phyloP scores from a whole-genome alignment of 306 rosid genomes.

The Lablab purpureus region DNA sequence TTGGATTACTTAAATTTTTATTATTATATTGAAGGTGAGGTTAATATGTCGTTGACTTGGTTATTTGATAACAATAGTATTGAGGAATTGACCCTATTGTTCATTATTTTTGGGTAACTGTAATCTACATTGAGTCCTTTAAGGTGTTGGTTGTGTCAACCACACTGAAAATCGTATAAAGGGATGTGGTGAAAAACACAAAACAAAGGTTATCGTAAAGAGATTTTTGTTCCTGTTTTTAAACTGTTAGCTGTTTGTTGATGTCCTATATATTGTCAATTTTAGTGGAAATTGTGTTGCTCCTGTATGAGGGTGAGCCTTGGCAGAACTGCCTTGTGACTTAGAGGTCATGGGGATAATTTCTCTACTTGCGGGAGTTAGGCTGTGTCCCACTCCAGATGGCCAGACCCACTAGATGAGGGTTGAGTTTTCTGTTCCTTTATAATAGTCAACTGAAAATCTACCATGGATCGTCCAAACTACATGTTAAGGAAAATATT shows the following conservation, averaged over 20 bases:
- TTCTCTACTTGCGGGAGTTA: too few species aligned
- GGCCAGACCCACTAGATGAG: neutral
- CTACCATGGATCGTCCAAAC: neutral
- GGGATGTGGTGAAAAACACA: neutral
- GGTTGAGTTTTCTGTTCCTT: neutral
- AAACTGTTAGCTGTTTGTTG: neutral
- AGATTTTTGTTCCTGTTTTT: neutral
- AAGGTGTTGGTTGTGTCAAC: neutral
- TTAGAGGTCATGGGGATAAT: too few species aligned
- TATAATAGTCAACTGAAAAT: neutral
- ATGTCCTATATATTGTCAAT: neutral
- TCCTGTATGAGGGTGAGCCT: conserved; percentile 21
- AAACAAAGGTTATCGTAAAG: neutral
- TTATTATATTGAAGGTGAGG: neutral
- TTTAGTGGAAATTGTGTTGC: neutral
- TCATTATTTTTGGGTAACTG: conserved; percentile 17
- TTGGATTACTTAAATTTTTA: neutral
- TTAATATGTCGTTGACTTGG: neutral
- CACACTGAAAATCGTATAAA: neutral
- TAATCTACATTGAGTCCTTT: neutral
- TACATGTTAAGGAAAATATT: neutral
- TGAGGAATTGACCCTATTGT: neutral
- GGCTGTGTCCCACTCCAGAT: neutral
- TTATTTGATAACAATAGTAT: neutral
- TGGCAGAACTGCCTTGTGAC: neutral